phyloP scores from a whole-genome alignment of 2,329 filamentous ascomycete species.

The Cladosporium phlei region DNA sequence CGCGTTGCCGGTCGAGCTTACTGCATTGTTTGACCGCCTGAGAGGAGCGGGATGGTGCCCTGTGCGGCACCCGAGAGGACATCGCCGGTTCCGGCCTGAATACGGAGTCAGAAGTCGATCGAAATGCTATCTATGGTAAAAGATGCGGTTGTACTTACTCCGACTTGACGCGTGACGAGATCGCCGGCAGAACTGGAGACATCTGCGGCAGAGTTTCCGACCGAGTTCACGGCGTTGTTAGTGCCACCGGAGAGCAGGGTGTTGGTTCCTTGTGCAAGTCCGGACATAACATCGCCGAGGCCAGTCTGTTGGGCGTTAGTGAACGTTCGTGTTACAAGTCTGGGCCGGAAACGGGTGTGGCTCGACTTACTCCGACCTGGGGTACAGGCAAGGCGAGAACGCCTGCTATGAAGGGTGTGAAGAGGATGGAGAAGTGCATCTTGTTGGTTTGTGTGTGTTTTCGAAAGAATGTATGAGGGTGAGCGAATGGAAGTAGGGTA shows the following conservation, averaged over 20 bases:
- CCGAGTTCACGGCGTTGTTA: neutral
- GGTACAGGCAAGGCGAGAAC: neutral
- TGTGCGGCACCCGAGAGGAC: neutral
- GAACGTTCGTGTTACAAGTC: too few species aligned
- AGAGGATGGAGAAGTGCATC: neutral
- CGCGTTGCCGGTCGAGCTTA: too few species aligned
- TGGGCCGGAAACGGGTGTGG: neutral
- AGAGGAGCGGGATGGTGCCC: neutral
- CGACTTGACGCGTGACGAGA: neutral
- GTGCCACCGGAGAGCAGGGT: neutral
- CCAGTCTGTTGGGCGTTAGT: neutral
- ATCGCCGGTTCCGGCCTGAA: neutral
- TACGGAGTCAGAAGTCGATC: neutral
- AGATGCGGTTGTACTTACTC: neutral
- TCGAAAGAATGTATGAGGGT: neutral
- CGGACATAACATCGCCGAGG: neutral
- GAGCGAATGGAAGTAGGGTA: neutral
- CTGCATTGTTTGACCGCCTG: neutral
- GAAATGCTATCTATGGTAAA: neutral
- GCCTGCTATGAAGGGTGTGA: neutral
- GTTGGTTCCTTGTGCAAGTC: neutral
- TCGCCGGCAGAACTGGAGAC: neutral
- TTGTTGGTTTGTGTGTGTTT: neutral
- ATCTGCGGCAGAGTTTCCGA: conserved; percentile 1
- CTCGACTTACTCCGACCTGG: neutral